These are phyloP conservation scores for Penicillium coprophilum DNA, from an alignment of 495 filamentous ascomycete species.

Conservation along the genomic window DNA sequence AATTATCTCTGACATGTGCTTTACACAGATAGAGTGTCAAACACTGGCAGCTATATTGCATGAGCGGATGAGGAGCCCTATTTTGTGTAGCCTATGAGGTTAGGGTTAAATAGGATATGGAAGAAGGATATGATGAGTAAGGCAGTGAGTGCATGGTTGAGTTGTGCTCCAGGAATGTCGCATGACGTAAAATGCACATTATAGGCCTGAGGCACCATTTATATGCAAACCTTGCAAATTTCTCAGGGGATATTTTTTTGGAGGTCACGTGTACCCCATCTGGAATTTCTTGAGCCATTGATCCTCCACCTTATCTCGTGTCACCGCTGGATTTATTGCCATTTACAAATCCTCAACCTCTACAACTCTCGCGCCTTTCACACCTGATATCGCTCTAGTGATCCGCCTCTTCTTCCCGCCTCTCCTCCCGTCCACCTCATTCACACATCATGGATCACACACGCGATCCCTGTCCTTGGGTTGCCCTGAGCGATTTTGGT, in stretches of 20 bases:
- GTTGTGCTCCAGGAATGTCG: no score
- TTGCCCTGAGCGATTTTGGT: constrained; percentile 92
- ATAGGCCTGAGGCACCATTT: not conserved
- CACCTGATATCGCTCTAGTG: not conserved
- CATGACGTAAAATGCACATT: not conserved
- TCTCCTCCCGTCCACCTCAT: not conserved
- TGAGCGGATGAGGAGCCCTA: no score
- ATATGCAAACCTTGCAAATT: not conserved
- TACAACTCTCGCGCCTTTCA: not conserved
- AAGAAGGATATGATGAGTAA: no score
- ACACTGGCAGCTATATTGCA: no score
- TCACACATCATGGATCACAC: constrained; percentile 77
- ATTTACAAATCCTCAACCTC: not conserved
- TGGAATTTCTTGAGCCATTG: constrained; percentile 3
- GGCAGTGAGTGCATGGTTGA: no score
- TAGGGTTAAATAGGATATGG: no score
- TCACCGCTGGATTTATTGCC: not conserved
- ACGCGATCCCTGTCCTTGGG: constrained; percentile 95
- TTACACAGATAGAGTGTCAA: no score
- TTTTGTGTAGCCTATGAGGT: no score
- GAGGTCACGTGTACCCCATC: constrained; percentile 1
- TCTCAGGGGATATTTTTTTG: not conserved
- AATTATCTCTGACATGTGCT: no score
- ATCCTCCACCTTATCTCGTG: constrained; percentile 1
- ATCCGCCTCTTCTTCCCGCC: not conserved